Conservation (phyloP, 768 basidiomycete species). For the Scleroderma citrinum region DNA sequence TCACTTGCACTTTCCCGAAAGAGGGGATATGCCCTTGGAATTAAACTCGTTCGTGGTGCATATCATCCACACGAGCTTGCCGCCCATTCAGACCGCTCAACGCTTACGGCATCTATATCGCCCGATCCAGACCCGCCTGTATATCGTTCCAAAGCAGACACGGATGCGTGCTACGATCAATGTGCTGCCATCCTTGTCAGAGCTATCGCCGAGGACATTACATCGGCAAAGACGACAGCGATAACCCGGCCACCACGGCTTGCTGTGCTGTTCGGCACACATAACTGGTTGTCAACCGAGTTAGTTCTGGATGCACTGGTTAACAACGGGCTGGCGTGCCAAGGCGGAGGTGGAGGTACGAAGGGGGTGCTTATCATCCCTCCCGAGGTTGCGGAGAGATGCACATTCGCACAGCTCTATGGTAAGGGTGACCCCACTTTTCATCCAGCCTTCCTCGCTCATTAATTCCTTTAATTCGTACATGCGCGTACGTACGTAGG, state of each 20-base stretch:
- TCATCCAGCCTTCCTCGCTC: neutral
- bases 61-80: conserved; percentile 76
- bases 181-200: conserved; percentile 54
- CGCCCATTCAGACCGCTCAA: conserved; percentile 32
- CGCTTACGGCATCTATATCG: conserved; percentile 41
- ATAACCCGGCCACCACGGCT: conserved; percentile 25
- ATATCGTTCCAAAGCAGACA: conserved; percentile 61
- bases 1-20: conserved; percentile 59
- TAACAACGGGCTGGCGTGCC: conserved; percentile 40
- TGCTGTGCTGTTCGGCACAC: conserved; percentile 80
- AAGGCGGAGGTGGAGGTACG: conserved; percentile 1
- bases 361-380: conserved; percentile 36
- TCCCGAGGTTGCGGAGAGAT: conserved; percentile 53
- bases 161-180: conserved; percentile 67
- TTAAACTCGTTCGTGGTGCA: conserved; percentile 91
- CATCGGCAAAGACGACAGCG: conserved; percentile 7
- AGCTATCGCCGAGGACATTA: conserved; percentile 49
- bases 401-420: conserved; percentile 78
- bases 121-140: conserved; percentile 59
- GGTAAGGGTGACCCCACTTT: conserved; percentile 39
- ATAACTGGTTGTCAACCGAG: conserved; percentile 68
- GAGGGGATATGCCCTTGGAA: conserved; percentile 70
- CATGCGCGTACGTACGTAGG: conserved; percentile 36
- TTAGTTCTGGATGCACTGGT: conserved; percentile 58
- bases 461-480: conserved; percentile 1